A percentile compares a stretch with the other conserved stretches of the same genome.
These are phyloP conservation scores for Ophiostoma australiae DNA, from an alignment of 2,329 filamentous ascomycete species.

Conservation along the genomic window DNA sequence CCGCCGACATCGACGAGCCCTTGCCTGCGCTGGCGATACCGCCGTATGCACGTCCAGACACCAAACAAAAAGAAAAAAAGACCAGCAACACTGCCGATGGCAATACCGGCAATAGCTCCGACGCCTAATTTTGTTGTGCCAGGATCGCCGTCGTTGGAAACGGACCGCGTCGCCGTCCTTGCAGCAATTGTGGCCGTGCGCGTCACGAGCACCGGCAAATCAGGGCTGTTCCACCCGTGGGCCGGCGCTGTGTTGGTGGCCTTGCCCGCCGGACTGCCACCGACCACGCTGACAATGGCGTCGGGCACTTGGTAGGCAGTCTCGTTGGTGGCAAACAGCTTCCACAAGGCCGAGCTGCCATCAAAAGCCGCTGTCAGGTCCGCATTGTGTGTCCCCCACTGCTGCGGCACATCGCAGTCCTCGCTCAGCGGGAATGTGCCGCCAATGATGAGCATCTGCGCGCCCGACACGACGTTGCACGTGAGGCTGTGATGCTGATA, in stretches of 20 bases:
- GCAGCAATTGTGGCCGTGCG: slow-evolving; percentile 43
- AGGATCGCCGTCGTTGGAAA: slow-evolving; percentile 28
- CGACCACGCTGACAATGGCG: slow-evolving; percentile 46
- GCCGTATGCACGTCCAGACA: slow-evolving; percentile 14
- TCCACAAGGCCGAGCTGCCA: slow-evolving; percentile 47
- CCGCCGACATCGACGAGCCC: neutral
- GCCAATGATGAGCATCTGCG: slow-evolving; percentile 60
- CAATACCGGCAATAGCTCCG: slow-evolving; percentile 44
- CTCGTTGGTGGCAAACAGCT: slow-evolving; percentile 46
- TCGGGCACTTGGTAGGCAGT: slow-evolving; percentile 52
- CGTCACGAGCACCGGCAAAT: slow-evolving; percentile 51
- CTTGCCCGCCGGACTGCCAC: slow-evolving; percentile 47
- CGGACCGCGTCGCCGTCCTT: slow-evolving; percentile 48
- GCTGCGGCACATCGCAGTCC: slow-evolving; percentile 48
- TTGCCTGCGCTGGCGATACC: neutral
- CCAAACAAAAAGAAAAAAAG: slow-evolving; percentile 31
- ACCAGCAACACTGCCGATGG: slow-evolving; percentile 36
- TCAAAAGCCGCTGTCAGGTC: slow-evolving; percentile 49
- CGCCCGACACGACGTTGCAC: slow-evolving; percentile 52
- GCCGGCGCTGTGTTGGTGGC: slow-evolving; percentile 50
- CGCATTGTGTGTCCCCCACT: slow-evolving; percentile 53
- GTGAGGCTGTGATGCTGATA: slow-evolving; percentile 52
- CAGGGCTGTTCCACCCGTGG: slow-evolving; percentile 45
- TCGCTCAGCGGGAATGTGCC: slow-evolving; percentile 50
- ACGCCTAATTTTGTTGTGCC: slow-evolving; percentile 30